These are phyloP conservation scores for Theobroma grandiflorum DNA, from an alignment of 441 rosid species.

Conservation along the genomic window DNA sequence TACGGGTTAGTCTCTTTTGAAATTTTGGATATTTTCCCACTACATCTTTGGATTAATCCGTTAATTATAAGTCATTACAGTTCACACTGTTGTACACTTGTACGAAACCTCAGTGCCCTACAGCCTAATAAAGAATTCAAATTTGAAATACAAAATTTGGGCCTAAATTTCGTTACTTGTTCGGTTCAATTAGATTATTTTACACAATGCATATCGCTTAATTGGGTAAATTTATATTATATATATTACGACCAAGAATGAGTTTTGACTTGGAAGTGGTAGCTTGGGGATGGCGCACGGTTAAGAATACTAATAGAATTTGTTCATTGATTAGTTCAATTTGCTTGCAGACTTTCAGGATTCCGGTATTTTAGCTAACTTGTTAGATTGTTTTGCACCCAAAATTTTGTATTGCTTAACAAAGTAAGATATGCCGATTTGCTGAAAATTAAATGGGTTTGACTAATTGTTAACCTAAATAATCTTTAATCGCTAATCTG, in stretches of 20 bases:
- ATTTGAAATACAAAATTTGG: not conserved
- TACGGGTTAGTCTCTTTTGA: constrained; percentile 3
- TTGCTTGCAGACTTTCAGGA: not conserved
- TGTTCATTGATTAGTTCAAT: not conserved
- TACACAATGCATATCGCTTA: not conserved
- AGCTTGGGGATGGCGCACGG: not conserved
- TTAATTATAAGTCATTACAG: not conserved
- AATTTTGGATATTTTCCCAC: constrained; percentile 22
- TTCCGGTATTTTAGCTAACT: not conserved
- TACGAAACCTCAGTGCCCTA: not conserved
- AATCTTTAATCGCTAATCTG: not conserved
- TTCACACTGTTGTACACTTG: not conserved
- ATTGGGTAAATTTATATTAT: not conserved
- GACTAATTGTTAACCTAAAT: not conserved
- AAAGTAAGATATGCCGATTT: not conserved
- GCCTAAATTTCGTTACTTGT: constrained; percentile 14
- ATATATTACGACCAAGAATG: not conserved
- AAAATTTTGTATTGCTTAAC: not conserved
- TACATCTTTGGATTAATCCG: constrained; percentile 1
- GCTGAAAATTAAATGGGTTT: not conserved
- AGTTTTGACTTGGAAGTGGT: not conserved
- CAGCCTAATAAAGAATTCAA: constrained; percentile 22
- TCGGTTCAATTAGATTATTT: not conserved
- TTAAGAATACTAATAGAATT: not conserved
- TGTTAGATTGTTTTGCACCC: constrained; percentile 30